Evolutionary conservation across 1,284 basidiomycete genomes (phyloP).

Genomic region (Afroboletus lepidellus): DNA sequence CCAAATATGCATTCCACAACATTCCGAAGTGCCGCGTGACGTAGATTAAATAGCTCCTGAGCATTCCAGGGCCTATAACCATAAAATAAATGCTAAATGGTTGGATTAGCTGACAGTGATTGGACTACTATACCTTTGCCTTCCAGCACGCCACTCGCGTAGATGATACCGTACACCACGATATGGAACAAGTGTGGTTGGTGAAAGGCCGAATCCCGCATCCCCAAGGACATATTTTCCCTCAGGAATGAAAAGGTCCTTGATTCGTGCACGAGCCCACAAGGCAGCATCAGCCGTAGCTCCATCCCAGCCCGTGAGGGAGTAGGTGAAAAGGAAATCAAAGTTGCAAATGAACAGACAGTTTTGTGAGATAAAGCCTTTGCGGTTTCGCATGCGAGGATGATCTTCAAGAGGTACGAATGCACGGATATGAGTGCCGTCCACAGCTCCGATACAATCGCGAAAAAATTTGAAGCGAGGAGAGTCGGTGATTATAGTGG

Average conservation of each 20-base stretch:
- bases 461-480: too few species aligned
- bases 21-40: background rate
- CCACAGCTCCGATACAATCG: too few species aligned
- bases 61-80: background rate
- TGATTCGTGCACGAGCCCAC: background rate
- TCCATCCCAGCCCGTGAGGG: conserved; percentile 4
- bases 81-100: too few species aligned
- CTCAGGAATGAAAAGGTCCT: background rate
- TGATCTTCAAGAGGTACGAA: too few species aligned
- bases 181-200: background rate
- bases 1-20: background rate
- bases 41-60: background rate
- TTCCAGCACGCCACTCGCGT: background rate
- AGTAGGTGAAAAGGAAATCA: conserved; percentile 2
- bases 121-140: background rate
- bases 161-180: background rate
- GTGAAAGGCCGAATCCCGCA: background rate
- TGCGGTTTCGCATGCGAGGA: background rate
- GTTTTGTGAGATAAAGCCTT: background rate
- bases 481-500: too few species aligned
- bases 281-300: background rate
- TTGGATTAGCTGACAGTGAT: background rate
- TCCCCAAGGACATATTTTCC: conserved; percentile 9
- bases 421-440: too few species aligned
- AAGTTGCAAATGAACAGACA: conserved; percentile 3